Evolutionary conservation across 2,329 filamentous ascomycete species (phyloP).

Genomic region (Stemphylium lycopersici): DNA sequence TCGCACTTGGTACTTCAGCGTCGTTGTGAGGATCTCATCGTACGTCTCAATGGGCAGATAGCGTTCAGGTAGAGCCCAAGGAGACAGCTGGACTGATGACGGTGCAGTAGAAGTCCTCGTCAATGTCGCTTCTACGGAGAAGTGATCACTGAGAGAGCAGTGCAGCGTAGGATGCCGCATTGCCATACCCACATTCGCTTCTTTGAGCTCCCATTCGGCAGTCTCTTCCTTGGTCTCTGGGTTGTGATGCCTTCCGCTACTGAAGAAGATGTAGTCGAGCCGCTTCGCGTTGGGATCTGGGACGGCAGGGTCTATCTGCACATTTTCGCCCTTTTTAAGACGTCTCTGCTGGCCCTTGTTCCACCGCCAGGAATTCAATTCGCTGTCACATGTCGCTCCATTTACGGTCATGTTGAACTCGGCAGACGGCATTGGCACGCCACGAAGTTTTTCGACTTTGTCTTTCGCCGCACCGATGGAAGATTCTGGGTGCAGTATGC

Average conservation of each 20-base stretch:
- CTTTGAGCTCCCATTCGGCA: constrained; percentile 70
- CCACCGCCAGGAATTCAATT: constrained; percentile 95
- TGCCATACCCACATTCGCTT: constrained; percentile 77
- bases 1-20: constrained; percentile 70
- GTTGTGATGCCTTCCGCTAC: constrained; percentile 35
- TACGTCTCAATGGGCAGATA: constrained; percentile 61
- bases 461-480: constrained; percentile 77
- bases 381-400: constrained; percentile 84
- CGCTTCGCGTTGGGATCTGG: constrained; percentile 79
- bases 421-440: constrained; percentile 73
- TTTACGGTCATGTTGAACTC: constrained; percentile 79
- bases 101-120: constrained; percentile 25
- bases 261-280: constrained; percentile 91
- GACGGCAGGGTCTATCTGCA: constrained; percentile 67
- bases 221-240: constrained; percentile 33
- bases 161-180: constrained; percentile 78
- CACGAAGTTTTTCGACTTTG: constrained; percentile 68
- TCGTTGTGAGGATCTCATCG: constrained; percentile 75
- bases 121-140: constrained; percentile 84
- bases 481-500: constrained; percentile 80
- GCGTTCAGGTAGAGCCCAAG: constrained; percentile 27
- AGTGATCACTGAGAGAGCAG: constrained; percentile 93
- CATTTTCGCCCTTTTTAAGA: constrained; percentile 68
- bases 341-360: constrained; percentile 70
- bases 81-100: constrained; percentile 16